phyloP scores from a whole-genome alignment of 2,329 filamentous ascomycete genomes.

The Coniella vitis region DNA sequence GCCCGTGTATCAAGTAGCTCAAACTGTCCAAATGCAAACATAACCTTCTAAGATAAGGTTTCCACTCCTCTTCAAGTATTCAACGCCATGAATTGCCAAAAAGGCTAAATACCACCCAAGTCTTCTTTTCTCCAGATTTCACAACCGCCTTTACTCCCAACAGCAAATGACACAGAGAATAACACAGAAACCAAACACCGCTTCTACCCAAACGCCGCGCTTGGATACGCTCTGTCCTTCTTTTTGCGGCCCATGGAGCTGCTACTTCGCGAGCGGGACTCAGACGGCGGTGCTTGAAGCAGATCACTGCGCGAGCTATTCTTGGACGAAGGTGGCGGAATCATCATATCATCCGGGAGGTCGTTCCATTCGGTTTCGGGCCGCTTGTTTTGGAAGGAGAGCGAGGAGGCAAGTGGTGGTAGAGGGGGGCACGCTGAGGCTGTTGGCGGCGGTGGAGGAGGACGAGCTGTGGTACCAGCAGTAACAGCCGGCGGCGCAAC shows the following conservation, averaged over 20 bases:
- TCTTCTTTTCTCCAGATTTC: too few species aligned
- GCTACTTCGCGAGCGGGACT: slow-evolving; percentile 47
- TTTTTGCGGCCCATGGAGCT: slow-evolving; percentile 41
- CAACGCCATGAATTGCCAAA: too few species aligned
- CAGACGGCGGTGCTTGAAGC: slow-evolving; percentile 26
- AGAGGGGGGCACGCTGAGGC: slow-evolving; percentile 17
- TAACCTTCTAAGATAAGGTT: too few species aligned
- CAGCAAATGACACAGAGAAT: neutral
- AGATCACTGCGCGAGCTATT: slow-evolving; percentile 17
- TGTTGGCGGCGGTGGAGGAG: neutral
- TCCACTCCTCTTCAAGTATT: too few species aligned
- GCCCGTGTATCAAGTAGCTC: too few species aligned
- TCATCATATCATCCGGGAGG: slow-evolving; percentile 52
- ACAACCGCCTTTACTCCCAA: neutral
- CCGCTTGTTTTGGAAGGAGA: slow-evolving; percentile 53
- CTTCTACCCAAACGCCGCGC: slow-evolving; percentile 53
- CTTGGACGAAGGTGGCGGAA: slow-evolving; percentile 8
- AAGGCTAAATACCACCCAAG: too few species aligned
- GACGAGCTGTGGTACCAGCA: slow-evolving; percentile 15
- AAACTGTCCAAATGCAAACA: too few species aligned
- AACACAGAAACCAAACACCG: slow-evolving; percentile 18
- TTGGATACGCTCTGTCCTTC: slow-evolving; percentile 54
- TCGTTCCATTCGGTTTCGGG: slow-evolving; percentile 62
- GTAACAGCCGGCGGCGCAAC: neutral
- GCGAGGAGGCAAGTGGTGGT: slow-evolving; percentile 23